Base-by-base conservation (phyloP, 257 asterid species). In the Cinchona pubescens region DNA sequence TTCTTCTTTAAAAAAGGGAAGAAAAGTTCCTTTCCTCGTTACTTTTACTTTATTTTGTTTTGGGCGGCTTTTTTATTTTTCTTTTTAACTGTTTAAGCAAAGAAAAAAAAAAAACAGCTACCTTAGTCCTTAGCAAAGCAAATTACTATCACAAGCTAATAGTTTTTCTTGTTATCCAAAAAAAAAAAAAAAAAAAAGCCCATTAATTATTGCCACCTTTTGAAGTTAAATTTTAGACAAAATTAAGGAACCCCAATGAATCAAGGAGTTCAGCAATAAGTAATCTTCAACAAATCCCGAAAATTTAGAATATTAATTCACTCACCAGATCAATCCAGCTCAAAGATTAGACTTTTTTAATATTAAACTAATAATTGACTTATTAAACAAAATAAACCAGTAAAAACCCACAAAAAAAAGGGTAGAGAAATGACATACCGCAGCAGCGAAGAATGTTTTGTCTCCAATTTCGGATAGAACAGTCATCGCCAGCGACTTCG, bases 401-500 rank as follows among this genome's bases (percentile, higher is more conserved):
- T 30, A 69, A 55, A 37, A 19, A 21, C 23, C 1, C 58, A 74
- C n/a, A 45, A 75, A 69, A 13, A 75, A 46, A 7, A 19, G 59
- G 48, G n/a, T n/a, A 8, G 19, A 58, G 72, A 25, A 46, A 58
- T 8, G 5, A 72, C 10, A 87, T 84, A 93, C 98, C 77, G 98
- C 97, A 71, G 98, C 98, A 66, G 98, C 98, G 59, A 93, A 93
- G 78, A 93, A 93, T 5, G 98, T 93, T 83, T 93, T 93, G 84
- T 93, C 98, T 18, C 98, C 98, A 81, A 93, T 91, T 90, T 93
- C 98, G 23, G 97, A 93, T 16, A 93, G 79, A 69, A 93, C 90
- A 18, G 97, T 93, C 98, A 93, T 93, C 72, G 97, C 98, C 82
- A 93, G 82, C 48, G 97, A 93, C 94, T 92, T 92, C 63, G 97